phyloP scores from a whole-genome alignment of 2,329 filamentous ascomycete genomes.

The Apiospora marii region DNA sequence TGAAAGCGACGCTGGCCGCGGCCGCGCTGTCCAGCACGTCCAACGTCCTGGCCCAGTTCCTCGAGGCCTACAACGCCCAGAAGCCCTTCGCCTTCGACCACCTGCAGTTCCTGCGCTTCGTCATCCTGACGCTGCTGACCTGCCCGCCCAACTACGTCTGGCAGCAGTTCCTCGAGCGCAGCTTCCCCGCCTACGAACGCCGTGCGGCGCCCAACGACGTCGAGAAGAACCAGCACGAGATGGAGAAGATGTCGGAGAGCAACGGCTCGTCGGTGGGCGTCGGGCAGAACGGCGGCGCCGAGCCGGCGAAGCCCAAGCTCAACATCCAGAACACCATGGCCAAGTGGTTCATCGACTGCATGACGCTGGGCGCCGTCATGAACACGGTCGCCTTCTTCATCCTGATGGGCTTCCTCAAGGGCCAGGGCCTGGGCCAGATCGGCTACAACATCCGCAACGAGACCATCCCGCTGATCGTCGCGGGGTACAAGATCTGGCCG shows the following conservation, averaged over 20 bases:
- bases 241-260: constrained; percentile 36
- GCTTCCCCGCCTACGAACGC: constrained; percentile 55
- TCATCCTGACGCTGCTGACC: constrained; percentile 59
- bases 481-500: constrained; percentile 61
- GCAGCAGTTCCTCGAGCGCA: constrained; percentile 62
- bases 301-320: constrained; percentile 42
- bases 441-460: constrained; percentile 49
- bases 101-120: constrained; percentile 60
- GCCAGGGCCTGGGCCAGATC: constrained; percentile 47
- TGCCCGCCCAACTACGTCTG: constrained; percentile 66
- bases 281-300: constrained; percentile 19
- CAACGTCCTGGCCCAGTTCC: constrained; percentile 62
- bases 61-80: constrained; percentile 55
- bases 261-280: constrained; percentile 9
- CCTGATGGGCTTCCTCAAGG: constrained; percentile 57
- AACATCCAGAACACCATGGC: constrained; percentile 52
- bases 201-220: constrained; percentile 33
- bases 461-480: constrained; percentile 57
- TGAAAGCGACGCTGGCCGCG: constrained; percentile 61
- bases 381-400: constrained; percentile 56
- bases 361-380: constrained; percentile 54
- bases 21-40: constrained; percentile 59
- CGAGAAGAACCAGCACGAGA: constrained; percentile 40
- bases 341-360: constrained; percentile 61
- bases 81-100: constrained; percentile 55